Percentiles rank a stretch among this genome's conserved stretches.
Evolutionary conservation across 106 monocot genomes (phyloP).

Genomic region (Apostasia ramifera): DNA sequence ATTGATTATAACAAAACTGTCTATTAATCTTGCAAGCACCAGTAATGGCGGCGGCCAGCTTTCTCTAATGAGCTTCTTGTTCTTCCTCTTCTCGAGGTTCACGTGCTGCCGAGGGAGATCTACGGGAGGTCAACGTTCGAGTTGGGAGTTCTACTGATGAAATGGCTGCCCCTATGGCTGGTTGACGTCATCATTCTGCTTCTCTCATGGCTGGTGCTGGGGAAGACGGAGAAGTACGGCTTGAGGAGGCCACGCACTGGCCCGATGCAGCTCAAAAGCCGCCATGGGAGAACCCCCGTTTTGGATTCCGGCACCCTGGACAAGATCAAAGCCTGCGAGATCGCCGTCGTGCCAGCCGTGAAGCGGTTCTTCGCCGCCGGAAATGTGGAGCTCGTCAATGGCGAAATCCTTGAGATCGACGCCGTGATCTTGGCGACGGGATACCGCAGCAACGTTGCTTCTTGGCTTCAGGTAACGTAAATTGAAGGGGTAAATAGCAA

Average conservation of each 20-base stretch:
- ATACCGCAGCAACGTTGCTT: constrained; percentile 32
- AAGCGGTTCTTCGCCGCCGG: constrained; percentile 19
- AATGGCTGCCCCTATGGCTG: constrained; percentile 23
- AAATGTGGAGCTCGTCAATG: constrained; percentile 22
- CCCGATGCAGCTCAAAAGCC: constrained; percentile 28
- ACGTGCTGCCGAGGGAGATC: constrained; percentile 30
- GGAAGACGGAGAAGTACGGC: constrained; percentile 23
- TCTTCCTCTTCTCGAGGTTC: constrained; percentile 13
- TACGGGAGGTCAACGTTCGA: constrained; percentile 21
- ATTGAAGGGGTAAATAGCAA: not conserved
- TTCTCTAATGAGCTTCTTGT: not conserved
- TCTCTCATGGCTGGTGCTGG: constrained; percentile 23
- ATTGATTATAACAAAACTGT: too few species aligned
- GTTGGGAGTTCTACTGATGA: constrained; percentile 21
- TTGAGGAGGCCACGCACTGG: constrained; percentile 19
- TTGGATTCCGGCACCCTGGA: constrained; percentile 25
- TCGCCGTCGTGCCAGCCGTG: constrained; percentile 26
- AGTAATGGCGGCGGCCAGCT: not conserved
- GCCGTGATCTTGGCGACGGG: constrained; percentile 23
- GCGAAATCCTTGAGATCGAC: constrained; percentile 9
- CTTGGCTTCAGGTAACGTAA: constrained; percentile 26
- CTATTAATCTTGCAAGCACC: too few species aligned
- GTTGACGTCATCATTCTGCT: constrained; percentile 20
- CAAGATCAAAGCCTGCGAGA: constrained; percentile 21
- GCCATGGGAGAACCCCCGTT: constrained; percentile 29